Percentiles rank a stretch among this genome's conserved stretches.
Evolutionary conservation across 2,329 filamentous ascomycete genomes (phyloP).

Genomic region (Pseudogymnoascus sp.): DNA sequence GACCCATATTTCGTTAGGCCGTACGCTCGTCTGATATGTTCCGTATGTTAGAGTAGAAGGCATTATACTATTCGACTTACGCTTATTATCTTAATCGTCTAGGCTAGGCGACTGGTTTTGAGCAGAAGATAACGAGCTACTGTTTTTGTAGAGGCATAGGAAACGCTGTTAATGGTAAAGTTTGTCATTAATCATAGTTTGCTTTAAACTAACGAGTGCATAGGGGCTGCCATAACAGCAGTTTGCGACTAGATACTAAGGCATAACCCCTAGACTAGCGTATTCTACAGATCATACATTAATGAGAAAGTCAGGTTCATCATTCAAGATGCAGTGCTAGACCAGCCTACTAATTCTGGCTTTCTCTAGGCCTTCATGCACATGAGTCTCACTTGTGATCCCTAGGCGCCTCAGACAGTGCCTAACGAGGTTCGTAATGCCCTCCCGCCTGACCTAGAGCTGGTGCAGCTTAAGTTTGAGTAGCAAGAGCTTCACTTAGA

Average conservation of each 20-base stretch:
- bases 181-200: neutral
- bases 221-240: conserved; percentile 11
- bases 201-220: neutral
- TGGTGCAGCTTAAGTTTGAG: conserved; percentile 12
- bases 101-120: no score
- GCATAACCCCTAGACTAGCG: conserved; percentile 13
- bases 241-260: conserved; percentile 13
- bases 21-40: no score
- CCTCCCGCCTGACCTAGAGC: conserved; percentile 11
- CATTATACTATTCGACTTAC: no score
- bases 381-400: conserved; percentile 15
- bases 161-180: no score
- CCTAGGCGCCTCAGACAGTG: conserved; percentile 8
- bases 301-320: conserved; percentile 21
- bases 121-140: no score
- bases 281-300: conserved; percentile 10
- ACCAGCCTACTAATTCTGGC: conserved; percentile 11
- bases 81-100: no score
- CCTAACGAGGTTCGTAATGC: conserved; percentile 12
- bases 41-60: no score
- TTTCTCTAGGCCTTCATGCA: conserved; percentile 17
- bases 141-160: no score
- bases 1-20: no score
- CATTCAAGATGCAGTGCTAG: conserved; percentile 16
- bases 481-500: conserved; percentile 4